Percentiles rank a stretch among this genome's conserved stretches.
phyloP scores from a whole-genome alignment of 1,139 yeast species.

The Barnettozyma hawaiiensis region DNA sequence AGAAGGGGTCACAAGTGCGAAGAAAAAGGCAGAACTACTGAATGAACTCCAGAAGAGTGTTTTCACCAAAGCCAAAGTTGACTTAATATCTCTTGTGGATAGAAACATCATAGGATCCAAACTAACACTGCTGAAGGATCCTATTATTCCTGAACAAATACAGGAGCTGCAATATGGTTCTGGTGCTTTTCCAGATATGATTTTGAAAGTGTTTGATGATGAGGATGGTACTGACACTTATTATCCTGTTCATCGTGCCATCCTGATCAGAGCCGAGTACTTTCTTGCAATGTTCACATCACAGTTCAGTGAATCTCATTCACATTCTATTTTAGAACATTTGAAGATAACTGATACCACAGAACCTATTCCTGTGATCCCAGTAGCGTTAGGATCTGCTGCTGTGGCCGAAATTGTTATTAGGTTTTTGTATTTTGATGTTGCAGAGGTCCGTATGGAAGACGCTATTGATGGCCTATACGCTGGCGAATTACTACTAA shows the following conservation, averaged over 20 bases:
- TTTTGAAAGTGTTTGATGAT: constrained; percentile 35
- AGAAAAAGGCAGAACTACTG: constrained; percentile 37
- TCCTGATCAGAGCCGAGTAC: constrained; percentile 57
- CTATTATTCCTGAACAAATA: constrained; percentile 11
- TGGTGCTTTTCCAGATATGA: constrained; percentile 40
- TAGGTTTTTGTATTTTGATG: constrained; percentile 56
- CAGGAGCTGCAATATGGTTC: constrained; percentile 9
- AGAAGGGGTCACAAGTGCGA: constrained; percentile 20
- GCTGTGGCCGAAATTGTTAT: constrained; percentile 50
- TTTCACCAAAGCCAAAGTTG: constrained; percentile 43
- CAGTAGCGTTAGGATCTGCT: constrained; percentile 35
- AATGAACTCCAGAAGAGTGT: constrained; percentile 41
- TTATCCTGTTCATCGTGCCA: constrained; percentile 61
- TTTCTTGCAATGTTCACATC: constrained; percentile 62
- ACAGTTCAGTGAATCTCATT: constrained; percentile 33
- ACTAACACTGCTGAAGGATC: constrained; percentile 3
- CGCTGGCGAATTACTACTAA: constrained; percentile 56
- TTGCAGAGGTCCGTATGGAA: constrained; percentile 44
- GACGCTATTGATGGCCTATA: constrained; percentile 50
- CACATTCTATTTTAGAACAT: constrained; percentile 20
- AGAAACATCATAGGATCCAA: constrained; percentile 34
- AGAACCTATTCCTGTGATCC: constrained; percentile 30
- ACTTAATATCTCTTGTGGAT: constrained; percentile 38
- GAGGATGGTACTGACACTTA: constrained; percentile 26
- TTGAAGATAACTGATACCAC: constrained; percentile 15